Percentiles rank a stretch among this genome's conserved stretches.
These are phyloP conservation scores for Colletotrichum gigasporum DNA, from an alignment of 2,329 filamentous ascomycete genomes.

Conservation along the genomic window DNA sequence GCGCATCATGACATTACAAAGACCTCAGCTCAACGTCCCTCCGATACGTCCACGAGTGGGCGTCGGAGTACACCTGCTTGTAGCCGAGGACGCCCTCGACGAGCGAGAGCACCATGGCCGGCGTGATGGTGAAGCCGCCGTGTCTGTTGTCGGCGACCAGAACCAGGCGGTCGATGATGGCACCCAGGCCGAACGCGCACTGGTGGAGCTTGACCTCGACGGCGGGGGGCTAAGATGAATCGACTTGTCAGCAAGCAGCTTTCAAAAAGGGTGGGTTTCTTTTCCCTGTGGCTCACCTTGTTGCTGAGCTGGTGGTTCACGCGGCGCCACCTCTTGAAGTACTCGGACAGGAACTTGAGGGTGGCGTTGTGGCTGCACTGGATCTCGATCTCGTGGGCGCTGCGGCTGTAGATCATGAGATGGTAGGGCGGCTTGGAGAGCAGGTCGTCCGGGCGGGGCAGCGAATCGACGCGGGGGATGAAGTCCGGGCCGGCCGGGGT, in stretches of 20 bases:
- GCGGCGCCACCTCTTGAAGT: conserved; percentile 57
- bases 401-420: conserved; percentile 47
- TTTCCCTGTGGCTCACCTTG: conserved; percentile 41
- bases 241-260: background rate
- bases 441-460: conserved; percentile 59
- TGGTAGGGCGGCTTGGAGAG: conserved; percentile 58
- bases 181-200: conserved; percentile 54
- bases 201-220: conserved; percentile 53
- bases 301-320: conserved; percentile 49
- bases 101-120: conserved; percentile 54
- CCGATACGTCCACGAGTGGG: conserved; percentile 31
- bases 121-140: conserved; percentile 45
- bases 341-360: conserved; percentile 54
- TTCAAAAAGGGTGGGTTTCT: background rate
- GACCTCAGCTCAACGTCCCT: conserved; percentile 27
- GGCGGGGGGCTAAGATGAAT: conserved; percentile 49
- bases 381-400: conserved; percentile 47
- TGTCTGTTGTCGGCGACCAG: conserved; percentile 45
- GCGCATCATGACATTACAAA: background rate
- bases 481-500: conserved; percentile 37
- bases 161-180: conserved; percentile 53
- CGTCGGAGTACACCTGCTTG: conserved; percentile 37
- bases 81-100: conserved; percentile 60
- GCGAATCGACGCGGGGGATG: conserved; percentile 50
- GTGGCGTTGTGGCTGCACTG: conserved; percentile 58